phyloP scores from a whole-genome alignment of 805 yeast genomes.

The Saccharomycopsis olivae region DNA sequence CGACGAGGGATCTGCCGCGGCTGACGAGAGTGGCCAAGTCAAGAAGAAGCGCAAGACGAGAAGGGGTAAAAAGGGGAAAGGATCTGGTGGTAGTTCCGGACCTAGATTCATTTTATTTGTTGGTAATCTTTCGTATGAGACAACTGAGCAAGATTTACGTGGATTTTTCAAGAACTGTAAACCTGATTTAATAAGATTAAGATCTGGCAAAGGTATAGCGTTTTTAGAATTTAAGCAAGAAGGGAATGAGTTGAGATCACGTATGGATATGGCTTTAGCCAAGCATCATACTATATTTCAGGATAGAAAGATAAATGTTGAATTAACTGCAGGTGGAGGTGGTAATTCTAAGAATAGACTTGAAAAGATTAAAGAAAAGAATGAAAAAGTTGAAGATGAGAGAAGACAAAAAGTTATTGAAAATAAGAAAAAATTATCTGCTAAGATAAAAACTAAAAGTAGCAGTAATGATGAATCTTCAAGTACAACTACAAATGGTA shows the following conservation, averaged over 20 bases:
- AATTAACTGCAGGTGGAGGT: constrained; percentile 96
- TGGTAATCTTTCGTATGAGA: constrained; percentile 77
- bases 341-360: constrained; percentile 68
- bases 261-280: constrained; percentile 76
- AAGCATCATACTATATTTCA: constrained; percentile 69
- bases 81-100: constrained; percentile 29
- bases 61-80: constrained; percentile 66
- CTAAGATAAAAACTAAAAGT: not conserved
- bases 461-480: not conserved
- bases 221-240: constrained; percentile 58
- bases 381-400: constrained; percentile 63
- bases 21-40: constrained; percentile 25
- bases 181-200: constrained; percentile 69
- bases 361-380: constrained; percentile 68
- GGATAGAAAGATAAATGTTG: constrained; percentile 82
- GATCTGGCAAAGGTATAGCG: constrained; percentile 85
- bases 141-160: constrained; percentile 48
- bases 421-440: constrained; percentile 24
- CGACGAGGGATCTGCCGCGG: not conserved
- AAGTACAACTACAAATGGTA: not conserved
- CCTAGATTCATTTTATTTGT: constrained; percentile 77
- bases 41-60: constrained; percentile 66
- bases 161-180: constrained; percentile 63
- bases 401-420: constrained; percentile 44
- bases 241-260: constrained; percentile 24